These are phyloP conservation scores for Globisporangium sylvaticum DNA, from an alignment of 352 stramenopile genomes.

Conservation along the genomic window DNA sequence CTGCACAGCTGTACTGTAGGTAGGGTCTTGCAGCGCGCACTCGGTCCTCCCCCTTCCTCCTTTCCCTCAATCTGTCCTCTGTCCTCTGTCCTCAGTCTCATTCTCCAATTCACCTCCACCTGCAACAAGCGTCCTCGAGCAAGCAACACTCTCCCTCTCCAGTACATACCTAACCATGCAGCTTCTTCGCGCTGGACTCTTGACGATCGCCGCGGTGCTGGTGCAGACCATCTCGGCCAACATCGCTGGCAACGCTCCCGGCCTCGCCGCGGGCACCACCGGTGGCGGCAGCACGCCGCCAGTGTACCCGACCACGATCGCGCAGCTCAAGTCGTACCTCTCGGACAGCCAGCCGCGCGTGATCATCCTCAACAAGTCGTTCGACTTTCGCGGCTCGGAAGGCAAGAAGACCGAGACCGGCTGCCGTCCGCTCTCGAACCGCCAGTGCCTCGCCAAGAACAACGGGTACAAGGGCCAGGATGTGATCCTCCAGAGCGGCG, in stretches of 20 bases:
- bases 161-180: not conserved
- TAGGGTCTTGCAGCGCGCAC: too few species aligned
- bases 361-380: slow-evolving; percentile 46
- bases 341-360: slow-evolving; percentile 34
- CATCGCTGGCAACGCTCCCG: slow-evolving; percentile 13
- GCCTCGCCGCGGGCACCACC: slow-evolving; percentile 28
- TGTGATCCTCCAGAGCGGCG: slow-evolving; percentile 47
- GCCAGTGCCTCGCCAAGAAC: slow-evolving; percentile 44
- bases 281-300: slow-evolving; percentile 29
- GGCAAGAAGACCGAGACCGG: slow-evolving; percentile 40
- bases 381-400: slow-evolving; percentile 53
- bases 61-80: not conserved
- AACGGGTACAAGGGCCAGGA: slow-evolving; percentile 52
- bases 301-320: slow-evolving; percentile 34
- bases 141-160: too few species aligned
- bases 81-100: not conserved
- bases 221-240: slow-evolving; percentile 4
- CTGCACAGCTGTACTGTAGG: not conserved
- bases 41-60: not conserved
- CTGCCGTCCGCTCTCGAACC: slow-evolving; percentile 37
- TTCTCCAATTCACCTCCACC: not conserved
- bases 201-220: slow-evolving; percentile 6
- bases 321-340: slow-evolving; percentile 42
- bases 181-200: not conserved
- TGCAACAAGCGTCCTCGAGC: not conserved